These are phyloP conservation scores for Planoprotostelium fungivorum DNA, from an alignment of 78 protist species.

Conservation along the genomic window DNA sequence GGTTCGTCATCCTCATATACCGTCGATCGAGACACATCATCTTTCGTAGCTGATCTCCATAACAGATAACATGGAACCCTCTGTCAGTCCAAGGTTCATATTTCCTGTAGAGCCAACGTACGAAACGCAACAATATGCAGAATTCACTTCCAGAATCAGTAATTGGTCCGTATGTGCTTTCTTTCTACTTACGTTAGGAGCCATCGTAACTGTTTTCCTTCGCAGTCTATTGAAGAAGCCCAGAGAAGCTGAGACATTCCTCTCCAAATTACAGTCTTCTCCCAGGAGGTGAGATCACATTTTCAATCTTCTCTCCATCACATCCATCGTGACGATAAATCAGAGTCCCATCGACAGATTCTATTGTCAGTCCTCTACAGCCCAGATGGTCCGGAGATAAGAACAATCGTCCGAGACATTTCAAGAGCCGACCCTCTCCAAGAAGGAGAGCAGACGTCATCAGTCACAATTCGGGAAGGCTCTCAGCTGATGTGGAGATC, in stretches of 20 bases:
- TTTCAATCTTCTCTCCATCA: background rate
- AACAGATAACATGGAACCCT: no score
- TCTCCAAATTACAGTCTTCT: background rate
- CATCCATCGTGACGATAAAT: background rate
- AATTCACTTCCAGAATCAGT: background rate
- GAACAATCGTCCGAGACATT: background rate
- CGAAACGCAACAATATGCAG: background rate
- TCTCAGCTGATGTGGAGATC: no score
- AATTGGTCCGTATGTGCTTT: background rate
- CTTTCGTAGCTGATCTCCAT: no score
- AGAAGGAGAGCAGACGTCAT: no score
- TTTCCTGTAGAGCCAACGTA: background rate
- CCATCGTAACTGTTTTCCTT: background rate
- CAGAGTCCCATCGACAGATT: no score
- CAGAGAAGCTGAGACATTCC: background rate
- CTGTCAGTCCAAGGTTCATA: background rate
- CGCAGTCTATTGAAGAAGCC: background rate
- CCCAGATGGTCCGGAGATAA: background rate
- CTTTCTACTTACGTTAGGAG: background rate
- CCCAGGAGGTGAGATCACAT: background rate
- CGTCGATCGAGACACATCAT: no score
- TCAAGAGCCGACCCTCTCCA: no score
- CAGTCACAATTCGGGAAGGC: no score
- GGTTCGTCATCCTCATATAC: no score
- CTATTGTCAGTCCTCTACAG: background rate